These are phyloP conservation scores for Hirschfeldia incana DNA, from an alignment of 345 rosid species.

Conservation along the genomic window DNA sequence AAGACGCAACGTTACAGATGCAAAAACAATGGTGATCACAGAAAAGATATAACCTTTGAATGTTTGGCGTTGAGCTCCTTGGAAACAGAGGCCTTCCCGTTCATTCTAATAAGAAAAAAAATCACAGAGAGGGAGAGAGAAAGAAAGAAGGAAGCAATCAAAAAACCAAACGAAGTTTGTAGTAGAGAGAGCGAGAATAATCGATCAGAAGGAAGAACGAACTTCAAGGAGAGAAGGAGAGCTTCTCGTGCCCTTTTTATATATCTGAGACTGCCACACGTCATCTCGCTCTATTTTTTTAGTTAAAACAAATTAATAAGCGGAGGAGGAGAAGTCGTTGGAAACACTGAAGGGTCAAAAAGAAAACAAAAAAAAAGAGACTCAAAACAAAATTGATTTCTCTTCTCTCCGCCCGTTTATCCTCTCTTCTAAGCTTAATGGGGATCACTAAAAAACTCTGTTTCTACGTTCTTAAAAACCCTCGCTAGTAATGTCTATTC, in stretches of 20 bases:
- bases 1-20: too few species aligned
- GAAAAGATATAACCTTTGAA: constrained; percentile 56
- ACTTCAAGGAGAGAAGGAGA: constrained; percentile 37
- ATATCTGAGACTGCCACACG: constrained; percentile 26
- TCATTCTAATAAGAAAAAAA: constrained; percentile 43
- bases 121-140: neutral
- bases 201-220: constrained; percentile 37
- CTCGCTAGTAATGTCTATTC: neutral
- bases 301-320: neutral
- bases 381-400: constrained; percentile 61
- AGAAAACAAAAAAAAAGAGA: constrained; percentile 16
- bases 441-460: neutral
- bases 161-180: constrained; percentile 6
- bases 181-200: constrained; percentile 20
- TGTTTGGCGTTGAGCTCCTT: constrained; percentile 78
- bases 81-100: constrained; percentile 69
- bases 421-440: constrained; percentile 6
- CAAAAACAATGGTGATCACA: constrained; percentile 13
- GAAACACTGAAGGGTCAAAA: constrained; percentile 26
- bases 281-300: constrained; percentile 5
- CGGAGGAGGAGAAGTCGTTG: constrained; percentile 2
- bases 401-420: constrained; percentile 36
- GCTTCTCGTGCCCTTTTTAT: constrained; percentile 30
- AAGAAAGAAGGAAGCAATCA: neutral
- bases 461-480: neutral